phyloP scores from a whole-genome alignment of 768 basidiomycete species.

The Xanthoconium stramineum region DNA sequence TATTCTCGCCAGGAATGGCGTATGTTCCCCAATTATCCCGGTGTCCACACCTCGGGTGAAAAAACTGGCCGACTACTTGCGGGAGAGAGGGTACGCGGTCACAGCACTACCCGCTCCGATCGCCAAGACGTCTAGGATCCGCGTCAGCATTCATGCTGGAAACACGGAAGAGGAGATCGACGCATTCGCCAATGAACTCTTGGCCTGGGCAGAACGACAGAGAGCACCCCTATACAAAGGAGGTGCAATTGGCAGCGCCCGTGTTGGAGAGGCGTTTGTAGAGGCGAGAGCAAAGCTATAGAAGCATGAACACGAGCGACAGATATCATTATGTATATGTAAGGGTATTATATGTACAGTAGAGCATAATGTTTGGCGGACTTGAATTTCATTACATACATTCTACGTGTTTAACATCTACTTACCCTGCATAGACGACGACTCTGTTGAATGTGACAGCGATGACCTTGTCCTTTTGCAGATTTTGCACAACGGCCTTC shows the following conservation, averaged over 20 bases:
- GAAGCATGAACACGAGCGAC: not conserved
- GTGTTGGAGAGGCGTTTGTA: not conserved
- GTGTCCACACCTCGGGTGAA: constrained; percentile 9
- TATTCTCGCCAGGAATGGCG: not conserved
- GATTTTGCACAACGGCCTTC: too few species aligned
- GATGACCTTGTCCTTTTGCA: not conserved
- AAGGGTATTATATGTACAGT: not conserved
- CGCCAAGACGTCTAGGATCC: constrained; percentile 12
- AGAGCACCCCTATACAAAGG: not conserved
- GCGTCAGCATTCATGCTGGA: constrained; percentile 19
- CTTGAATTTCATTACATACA: not conserved
- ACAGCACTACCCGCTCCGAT: constrained; percentile 6
- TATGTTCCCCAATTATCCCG: constrained; percentile 20
- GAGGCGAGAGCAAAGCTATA: constrained; percentile 16
- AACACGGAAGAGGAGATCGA: constrained; percentile 22
- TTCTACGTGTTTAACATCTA: too few species aligned
- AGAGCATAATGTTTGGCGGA: not conserved
- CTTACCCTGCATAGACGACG: too few species aligned
- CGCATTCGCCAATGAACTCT: constrained; percentile 3
- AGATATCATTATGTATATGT: too few species aligned
- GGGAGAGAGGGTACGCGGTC: constrained; percentile 14
- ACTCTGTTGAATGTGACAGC: too few species aligned
- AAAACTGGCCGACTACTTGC: constrained; percentile 8
- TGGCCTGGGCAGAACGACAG: constrained; percentile 10
- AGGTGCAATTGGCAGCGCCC: not conserved